Evolutionary conservation across 805 yeast species (phyloP), one percentile per base, ranked within the genome.

Genomic region (Candida chauliodis): DNA sequence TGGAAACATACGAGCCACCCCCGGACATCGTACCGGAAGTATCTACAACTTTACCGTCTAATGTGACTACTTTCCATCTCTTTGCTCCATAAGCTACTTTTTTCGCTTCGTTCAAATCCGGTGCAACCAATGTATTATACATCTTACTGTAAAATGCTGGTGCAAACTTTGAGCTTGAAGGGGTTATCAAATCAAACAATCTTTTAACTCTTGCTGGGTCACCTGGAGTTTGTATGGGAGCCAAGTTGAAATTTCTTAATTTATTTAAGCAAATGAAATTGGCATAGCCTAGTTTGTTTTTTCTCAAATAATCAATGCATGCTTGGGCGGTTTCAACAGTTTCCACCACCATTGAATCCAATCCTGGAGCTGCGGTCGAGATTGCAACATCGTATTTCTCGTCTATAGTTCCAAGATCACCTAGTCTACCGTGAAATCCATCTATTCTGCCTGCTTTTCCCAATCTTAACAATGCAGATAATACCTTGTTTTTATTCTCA

Each of bases 11-110:
- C 38, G 71, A 75, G 37, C 98, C 99, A 62, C 99, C 99, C 51
- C 99, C 99, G 33, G 95, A 79, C 81, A 95, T 81, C 1, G 97
- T 86, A 59, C 99, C 99, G 2, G 95, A 84, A 11, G 82, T 79
- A 51, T 90, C 97, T 40, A 93, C 91, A 16, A 93, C 66, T 50
- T 88, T 84, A 17, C 99, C 99, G 57, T 86, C 95, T 7, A 89
- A 58, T 0, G 98, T 89, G 0, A 95, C 98, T 17, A 91, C 98
- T 50, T 95, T 75, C 73, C 78, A 85, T 50, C 98, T 69, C 48
- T 70, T 78, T 3, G 71, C 60, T 1, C 95, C 93, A 63, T 83
- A 91, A 0, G 99, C 98, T 21, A 91, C 93, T 28, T 73, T 64
- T 46, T 87, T 84, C 1, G 99, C 99, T 51, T 84, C 88, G 22